Percentiles rank a stretch among this genome's conserved stretches.
These are phyloP conservation scores for Spergularia marina DNA, from an alignment of 148 eudicot species.

Conservation along the genomic window DNA sequence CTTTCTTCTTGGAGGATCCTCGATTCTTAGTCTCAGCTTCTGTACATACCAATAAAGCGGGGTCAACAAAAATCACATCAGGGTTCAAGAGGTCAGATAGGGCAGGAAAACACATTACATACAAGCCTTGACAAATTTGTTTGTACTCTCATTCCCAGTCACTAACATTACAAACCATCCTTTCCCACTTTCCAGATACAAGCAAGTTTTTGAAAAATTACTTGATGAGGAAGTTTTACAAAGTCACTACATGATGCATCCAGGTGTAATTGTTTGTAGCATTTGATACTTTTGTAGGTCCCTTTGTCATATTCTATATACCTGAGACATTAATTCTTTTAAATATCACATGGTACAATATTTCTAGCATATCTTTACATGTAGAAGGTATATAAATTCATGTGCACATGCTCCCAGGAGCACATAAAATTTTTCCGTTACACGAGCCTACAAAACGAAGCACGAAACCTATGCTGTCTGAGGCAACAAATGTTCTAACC, in stretches of 20 bases:
- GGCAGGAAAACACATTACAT: background rate
- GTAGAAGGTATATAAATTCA: too few species aligned
- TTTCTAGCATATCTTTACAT: too few species aligned
- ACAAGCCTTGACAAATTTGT: background rate
- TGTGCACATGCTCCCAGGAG: too few species aligned
- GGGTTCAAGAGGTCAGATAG: background rate
- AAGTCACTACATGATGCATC: too few species aligned
- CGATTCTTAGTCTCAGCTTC: constrained; percentile 92
- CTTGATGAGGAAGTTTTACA: background rate
- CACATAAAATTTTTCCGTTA: too few species aligned
- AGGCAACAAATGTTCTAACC: too few species aligned
- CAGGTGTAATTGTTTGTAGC: background rate
- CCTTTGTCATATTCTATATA: too few species aligned
- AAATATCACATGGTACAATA: too few species aligned
- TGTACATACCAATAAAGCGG: constrained; percentile 22
- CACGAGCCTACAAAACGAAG: too few species aligned
- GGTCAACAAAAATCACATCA: background rate
- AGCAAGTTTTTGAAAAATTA: background rate
- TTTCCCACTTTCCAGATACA: background rate
- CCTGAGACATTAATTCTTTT: too few species aligned
- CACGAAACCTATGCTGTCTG: too few species aligned
- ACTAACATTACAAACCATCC: background rate
- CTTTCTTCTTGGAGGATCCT: constrained; percentile 97
- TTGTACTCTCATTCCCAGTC: background rate
- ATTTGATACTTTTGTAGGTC: too few species aligned